Evolutionary conservation across 2,329 filamentous ascomycete genomes (phyloP), one percentile per base, ranked within the genome.

Genomic region (Xylaria digitata): DNA sequence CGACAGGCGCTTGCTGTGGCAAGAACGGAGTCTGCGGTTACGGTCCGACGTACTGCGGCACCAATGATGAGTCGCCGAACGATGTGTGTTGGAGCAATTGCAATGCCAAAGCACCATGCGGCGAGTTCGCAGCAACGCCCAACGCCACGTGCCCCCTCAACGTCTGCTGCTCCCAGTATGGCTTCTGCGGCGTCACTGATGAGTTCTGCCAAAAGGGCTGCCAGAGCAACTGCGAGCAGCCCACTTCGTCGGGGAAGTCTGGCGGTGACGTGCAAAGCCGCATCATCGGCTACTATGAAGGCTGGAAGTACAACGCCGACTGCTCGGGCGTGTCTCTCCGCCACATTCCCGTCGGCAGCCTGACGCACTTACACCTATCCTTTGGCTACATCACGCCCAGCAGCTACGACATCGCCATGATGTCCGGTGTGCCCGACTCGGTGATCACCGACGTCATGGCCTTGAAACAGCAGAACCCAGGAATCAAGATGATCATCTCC

Each of bases 271-370:
- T 72, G 1, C 67, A 61, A 0, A 67, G 72, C 2, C 57, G 67
- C 2, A 61, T 77, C 30, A 77, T 79, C 17, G 78, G 75, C 0
- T 80, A 80, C 62, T 79, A 75, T 42, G 78, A 80, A 50, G 69
- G 67, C 0, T 80, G 74, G 75, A 61, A 34, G 3, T 32, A 57
- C 8, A 30, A 57, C 9, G 3, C 23, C 1, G 26, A 57, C 30
- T 61, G 57, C 19, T 26, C 46, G 13, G 40, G 32, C 40, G 49
- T 65, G 56, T 15, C 48, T 6, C n/a, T 46, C 1, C 49, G 78
- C 65, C 71, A 86, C 17, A 69, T 77, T 6, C 73, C 85, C 9
- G 69, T 78, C 3, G 76, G 81, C 34, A 82, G 80, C 11, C 72
- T 86, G 1, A 74, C 78, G 1, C 70, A 80, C 59, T 11, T 78